A percentile compares a stretch with the other conserved stretches of the same genome.
phyloP scores from a whole-genome alignment of 768 basidiomycete genomes.

The Leccinellum luteum region DNA sequence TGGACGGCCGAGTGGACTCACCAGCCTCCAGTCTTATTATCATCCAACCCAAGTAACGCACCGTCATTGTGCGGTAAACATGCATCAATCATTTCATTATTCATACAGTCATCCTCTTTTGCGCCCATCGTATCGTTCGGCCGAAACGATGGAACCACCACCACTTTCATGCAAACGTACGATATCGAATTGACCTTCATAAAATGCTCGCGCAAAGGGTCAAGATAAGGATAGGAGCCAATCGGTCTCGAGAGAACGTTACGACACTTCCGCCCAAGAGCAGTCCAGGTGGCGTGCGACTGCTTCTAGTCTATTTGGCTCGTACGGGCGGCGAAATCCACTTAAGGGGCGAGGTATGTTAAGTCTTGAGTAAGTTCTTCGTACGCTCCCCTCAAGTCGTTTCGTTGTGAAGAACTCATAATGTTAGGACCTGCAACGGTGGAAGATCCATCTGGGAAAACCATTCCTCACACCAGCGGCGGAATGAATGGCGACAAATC shows the following conservation, averaged over 20 bases:
- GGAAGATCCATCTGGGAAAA: neutral
- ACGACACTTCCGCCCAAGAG: neutral
- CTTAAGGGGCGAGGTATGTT: neutral
- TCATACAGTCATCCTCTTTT: neutral
- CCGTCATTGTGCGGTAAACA: neutral
- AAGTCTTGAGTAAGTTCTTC: neutral
- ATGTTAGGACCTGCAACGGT: neutral
- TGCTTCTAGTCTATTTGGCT: neutral
- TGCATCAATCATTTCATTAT: conserved; percentile 14
- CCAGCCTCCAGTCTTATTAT: too few species aligned
- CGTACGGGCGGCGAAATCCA: neutral
- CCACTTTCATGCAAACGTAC: too few species aligned
- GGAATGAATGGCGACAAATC: neutral
- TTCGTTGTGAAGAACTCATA: conserved; percentile 1
- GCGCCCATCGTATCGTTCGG: neutral
- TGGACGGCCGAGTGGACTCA: too few species aligned
- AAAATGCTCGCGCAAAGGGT: neutral
- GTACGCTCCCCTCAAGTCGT: neutral
- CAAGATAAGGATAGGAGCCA: neutral
- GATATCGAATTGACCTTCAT: neutral
- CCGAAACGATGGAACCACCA: neutral
- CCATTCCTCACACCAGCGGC: neutral
- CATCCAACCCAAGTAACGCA: neutral
- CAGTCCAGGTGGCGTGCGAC: neutral
- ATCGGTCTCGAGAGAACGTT: neutral